Evolutionary conservation across 441 rosid genomes (phyloP).

Genomic region (Euphorbia celastroides): DNA sequence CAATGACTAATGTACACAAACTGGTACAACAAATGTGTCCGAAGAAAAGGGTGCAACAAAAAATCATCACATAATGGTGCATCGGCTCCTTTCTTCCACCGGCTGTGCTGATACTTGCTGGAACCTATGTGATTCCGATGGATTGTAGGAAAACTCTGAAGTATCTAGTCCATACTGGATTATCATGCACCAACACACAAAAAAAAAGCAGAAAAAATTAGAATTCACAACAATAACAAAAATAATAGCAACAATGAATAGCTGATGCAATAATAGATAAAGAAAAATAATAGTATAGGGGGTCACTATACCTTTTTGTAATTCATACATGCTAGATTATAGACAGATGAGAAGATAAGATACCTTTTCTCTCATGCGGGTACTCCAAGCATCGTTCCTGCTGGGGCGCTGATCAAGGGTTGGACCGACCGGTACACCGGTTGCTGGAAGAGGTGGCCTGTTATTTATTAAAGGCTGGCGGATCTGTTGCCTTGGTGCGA

Average conservation of each 20-base stretch:
- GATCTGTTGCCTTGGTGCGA: constrained; percentile 69
- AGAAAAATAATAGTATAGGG: too few relatives aligned
- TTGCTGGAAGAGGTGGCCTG: constrained; percentile 58
- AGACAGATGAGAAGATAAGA: constrained; percentile 1
- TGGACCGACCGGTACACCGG: constrained; percentile 75
- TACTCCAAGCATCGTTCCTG: constrained; percentile 98
- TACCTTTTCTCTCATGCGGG: constrained; percentile 99
- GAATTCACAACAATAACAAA: neutral
- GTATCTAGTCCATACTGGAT: constrained; percentile 94
- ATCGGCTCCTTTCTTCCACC: constrained; percentile 79
- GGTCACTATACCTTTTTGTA: too few relatives aligned
- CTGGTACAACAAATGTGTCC: constrained; percentile 20
- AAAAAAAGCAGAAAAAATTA: constrained; percentile 13
- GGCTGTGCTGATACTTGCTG: constrained; percentile 66
- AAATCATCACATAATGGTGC: constrained; percentile 69
- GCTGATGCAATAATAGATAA: neutral
- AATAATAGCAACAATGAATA: neutral
- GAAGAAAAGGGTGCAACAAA: constrained; percentile 6
- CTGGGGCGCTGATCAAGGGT: constrained; percentile 75
- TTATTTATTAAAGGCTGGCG: constrained; percentile 76
- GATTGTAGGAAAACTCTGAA: constrained; percentile 93
- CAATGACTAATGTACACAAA: constrained; percentile 30
- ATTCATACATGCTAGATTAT: too few relatives aligned
- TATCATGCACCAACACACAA: constrained; percentile 11
- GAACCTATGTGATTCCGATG: constrained; percentile 70